phyloP scores from a whole-genome alignment of 352 stramenopile genomes.

The Pythium volutum region DNA sequence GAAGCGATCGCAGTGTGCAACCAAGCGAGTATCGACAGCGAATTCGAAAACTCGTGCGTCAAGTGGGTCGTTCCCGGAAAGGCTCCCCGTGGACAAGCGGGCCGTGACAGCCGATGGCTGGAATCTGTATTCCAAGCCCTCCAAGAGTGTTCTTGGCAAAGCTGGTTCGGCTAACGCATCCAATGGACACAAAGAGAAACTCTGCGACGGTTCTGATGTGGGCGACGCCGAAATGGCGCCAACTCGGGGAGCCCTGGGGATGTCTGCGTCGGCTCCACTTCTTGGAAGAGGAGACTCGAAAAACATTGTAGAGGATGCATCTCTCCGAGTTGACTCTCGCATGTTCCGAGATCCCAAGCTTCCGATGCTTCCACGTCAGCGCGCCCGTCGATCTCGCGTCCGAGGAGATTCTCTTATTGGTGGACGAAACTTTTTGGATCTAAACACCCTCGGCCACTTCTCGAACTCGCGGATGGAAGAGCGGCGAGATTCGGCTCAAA shows the following conservation, averaged over 20 bases:
- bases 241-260: not conserved
- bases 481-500: slow-evolving; percentile 45
- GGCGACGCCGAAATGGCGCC: not conserved
- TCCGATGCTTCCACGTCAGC: slow-evolving; percentile 15
- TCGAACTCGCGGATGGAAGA: slow-evolving; percentile 52
- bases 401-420: slow-evolving; percentile 38
- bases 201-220: not conserved
- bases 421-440: slow-evolving; percentile 27
- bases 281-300: not conserved
- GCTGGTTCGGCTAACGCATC: not conserved
- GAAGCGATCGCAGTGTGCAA: not conserved
- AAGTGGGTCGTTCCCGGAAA: not conserved
- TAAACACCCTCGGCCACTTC: slow-evolving; percentile 37
- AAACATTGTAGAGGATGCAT: not conserved
- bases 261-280: slow-evolving; percentile 6
- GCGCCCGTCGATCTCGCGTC: slow-evolving; percentile 4
- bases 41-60: not conserved
- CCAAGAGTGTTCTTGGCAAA: not conserved
- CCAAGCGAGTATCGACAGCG: slow-evolving; percentile 5
- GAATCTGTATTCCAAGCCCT: not conserved
- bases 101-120: not conserved
- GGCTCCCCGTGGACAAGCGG: not conserved
- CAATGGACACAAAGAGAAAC: not conserved
- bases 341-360: slow-evolving; percentile 3
- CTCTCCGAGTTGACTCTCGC: not conserved